Percentiles rank a stretch among this genome's conserved stretches.
Conservation (phyloP, 257 asterid genomes). For the Capsicum baccatum region DNA sequence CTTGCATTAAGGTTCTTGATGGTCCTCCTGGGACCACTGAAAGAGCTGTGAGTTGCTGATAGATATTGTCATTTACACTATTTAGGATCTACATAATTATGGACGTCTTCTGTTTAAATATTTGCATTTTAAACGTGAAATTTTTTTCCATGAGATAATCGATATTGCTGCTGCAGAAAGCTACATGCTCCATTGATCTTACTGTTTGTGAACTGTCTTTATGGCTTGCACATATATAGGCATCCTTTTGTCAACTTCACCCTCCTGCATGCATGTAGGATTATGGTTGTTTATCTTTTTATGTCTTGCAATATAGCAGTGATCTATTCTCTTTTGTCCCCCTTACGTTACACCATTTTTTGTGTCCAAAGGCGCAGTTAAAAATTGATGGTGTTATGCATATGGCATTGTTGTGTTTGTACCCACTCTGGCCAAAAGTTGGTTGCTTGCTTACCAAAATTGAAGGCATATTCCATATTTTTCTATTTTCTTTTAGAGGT, state of each 20-base stretch:
- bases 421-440: no score
- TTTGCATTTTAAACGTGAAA: slow-evolving; percentile 14
- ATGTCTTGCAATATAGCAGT: neutral
- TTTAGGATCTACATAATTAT: neutral
- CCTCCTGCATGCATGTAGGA: slow-evolving; percentile 20
- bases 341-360: no score
- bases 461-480: no score
- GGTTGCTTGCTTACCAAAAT: no score
- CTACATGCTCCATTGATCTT: neutral
- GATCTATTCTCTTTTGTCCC: no score
- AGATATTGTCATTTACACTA: neutral
- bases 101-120: neutral
- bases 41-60: slow-evolving; percentile 67
- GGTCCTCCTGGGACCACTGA: slow-evolving; percentile 73
- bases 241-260: slow-evolving; percentile 7
- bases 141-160: neutral
- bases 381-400: no score
- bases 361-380: no score
- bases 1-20: slow-evolving; percentile 77
- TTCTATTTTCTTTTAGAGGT: no score
- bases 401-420: no score
- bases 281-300: neutral
- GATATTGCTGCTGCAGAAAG: neutral
- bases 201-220: neutral
- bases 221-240: slow-evolving; percentile 14